Evolutionary conservation across 78 protist genomes (phyloP).

Genomic region (Thecamonas trahens): DNA sequence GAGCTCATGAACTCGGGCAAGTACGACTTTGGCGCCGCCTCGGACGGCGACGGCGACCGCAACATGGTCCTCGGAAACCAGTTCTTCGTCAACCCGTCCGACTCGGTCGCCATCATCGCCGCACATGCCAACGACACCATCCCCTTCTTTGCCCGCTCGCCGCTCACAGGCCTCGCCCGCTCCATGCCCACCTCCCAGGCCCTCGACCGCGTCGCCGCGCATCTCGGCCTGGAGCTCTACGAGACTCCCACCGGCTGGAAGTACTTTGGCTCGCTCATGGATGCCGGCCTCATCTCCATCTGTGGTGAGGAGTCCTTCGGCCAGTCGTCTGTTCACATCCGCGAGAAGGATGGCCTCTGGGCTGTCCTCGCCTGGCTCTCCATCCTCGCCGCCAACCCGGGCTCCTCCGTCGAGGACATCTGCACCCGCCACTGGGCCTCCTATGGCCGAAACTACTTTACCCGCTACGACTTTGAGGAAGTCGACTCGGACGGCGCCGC

Average conservation of each 20-base stretch:
- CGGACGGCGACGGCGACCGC: slow-evolving; percentile 96
- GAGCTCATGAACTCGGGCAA: slow-evolving; percentile 53
- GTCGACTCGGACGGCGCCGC: slow-evolving; percentile 53
- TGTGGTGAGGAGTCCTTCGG: slow-evolving; percentile 97
- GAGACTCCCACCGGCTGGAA: slow-evolving; percentile 94
- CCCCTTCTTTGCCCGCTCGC: slow-evolving; percentile 60
- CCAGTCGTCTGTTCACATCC: slow-evolving; percentile 84
- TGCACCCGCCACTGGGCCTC: slow-evolving; percentile 69
- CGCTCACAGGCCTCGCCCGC: slow-evolving; percentile 86
- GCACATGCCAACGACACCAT: slow-evolving; percentile 61
- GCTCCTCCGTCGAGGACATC: slow-evolving; percentile 51
- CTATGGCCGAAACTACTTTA: slow-evolving; percentile 88
- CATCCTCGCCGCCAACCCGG: slow-evolving; percentile 49
- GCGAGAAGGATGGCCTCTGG: slow-evolving; percentile 98
- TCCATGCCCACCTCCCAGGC: slow-evolving; percentile 84
- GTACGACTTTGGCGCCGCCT: slow-evolving; percentile 87
- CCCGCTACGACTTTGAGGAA: slow-evolving; percentile 83
- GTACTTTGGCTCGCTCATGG: slow-evolving; percentile 96
- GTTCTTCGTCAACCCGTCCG: slow-evolving; percentile 93
- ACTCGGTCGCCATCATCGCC: slow-evolving; percentile 91
- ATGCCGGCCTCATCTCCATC: slow-evolving; percentile 52
- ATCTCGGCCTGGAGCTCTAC: slow-evolving; percentile 27
- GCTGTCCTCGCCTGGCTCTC: slow-evolving; percentile 79
- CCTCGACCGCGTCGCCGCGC: slow-evolving; percentile 48
- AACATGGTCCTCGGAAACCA: slow-evolving; percentile 87